A percentile compares a stretch with the other conserved stretches of the same genome.
Evolutionary conservation across 768 basidiomycete species (phyloP).

Genomic region (Psilocybe cubensis): DNA sequence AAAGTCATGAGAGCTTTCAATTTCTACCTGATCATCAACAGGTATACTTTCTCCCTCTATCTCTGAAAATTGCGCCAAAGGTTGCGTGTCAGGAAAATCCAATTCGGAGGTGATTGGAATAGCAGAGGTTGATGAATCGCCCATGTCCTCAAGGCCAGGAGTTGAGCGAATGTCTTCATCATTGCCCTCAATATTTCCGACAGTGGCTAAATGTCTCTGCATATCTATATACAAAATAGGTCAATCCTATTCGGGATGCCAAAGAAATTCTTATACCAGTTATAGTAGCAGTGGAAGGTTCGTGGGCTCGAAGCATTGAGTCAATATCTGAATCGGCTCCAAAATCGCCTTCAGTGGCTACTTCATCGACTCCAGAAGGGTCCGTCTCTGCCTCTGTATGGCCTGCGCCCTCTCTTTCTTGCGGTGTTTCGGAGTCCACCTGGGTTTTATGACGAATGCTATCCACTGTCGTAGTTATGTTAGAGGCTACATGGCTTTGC

Average conservation of each 20-base stretch:
- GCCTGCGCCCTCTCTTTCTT: too few species aligned
- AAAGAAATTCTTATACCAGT: neutral
- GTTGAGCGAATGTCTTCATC: conserved; percentile 1
- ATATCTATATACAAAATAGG: neutral
- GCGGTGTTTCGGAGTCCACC: too few species aligned
- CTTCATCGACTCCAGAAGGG: too few species aligned
- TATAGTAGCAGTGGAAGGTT: neutral
- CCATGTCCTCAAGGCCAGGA: neutral
- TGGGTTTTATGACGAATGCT: too few species aligned
- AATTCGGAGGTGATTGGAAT: neutral
- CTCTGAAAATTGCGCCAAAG: conserved; percentile 29
- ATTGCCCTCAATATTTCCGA: neutral
- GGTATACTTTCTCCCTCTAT: too few species aligned
- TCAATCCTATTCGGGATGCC: neutral
- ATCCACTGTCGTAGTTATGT: too few species aligned
- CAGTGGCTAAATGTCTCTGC: neutral
- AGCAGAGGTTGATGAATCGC: neutral
- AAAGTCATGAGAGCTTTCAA: too few species aligned
- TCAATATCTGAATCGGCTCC: neutral
- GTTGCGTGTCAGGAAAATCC: conserved; percentile 14
- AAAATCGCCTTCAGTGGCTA: too few species aligned
- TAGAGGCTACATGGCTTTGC: neutral
- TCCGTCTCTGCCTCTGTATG: too few species aligned
- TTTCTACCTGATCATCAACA: neutral
- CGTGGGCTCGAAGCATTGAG: neutral